Conservation (phyloP, 179 eudicot species). For the Spinacia oleracea region DNA sequence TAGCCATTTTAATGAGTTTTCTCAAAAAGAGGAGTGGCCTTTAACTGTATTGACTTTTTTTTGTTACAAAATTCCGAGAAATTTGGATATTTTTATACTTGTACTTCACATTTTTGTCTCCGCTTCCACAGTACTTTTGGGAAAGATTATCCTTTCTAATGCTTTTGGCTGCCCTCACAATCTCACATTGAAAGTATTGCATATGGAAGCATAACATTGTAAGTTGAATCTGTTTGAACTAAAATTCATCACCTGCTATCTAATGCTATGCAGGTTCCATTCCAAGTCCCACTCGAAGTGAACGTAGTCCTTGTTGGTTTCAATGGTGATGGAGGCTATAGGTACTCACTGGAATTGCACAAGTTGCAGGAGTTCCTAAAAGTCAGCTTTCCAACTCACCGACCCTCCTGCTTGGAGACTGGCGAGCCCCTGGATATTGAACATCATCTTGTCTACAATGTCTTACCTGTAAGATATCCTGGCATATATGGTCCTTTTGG, state of each 20-base stretch:
- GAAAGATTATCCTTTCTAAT: neutral
- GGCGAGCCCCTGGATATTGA: slow-evolving; percentile 95
- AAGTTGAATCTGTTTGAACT: neutral
- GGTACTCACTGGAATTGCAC: slow-evolving; percentile 73
- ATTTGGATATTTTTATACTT: neutral
- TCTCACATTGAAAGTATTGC: neutral
- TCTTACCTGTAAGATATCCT: slow-evolving; percentile 64
- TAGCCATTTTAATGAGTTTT: neutral
- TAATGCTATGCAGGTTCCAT: slow-evolving; percentile 72
- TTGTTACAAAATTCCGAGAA: neutral
- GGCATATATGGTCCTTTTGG: slow-evolving; percentile 12
- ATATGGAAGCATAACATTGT: neutral
- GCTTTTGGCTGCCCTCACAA: neutral
- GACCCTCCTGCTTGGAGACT: slow-evolving; percentile 93
- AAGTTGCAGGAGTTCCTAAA: slow-evolving; percentile 81
- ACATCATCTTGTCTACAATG: slow-evolving; percentile 90
- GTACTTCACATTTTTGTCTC: neutral
- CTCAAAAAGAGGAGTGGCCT: neutral
- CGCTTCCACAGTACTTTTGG: neutral
- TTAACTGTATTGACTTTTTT: neutral
- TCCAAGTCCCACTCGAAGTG: slow-evolving; percentile 98
- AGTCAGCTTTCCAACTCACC: slow-evolving; percentile 73
- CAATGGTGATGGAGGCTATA: slow-evolving; percentile 89
- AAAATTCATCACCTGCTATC: slow-evolving; percentile 5
- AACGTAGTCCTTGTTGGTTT: slow-evolving; percentile 89